Base-by-base conservation (phyloP, 495 filamentous ascomycete genomes). In the Hypoxylon perforatum region DNA sequence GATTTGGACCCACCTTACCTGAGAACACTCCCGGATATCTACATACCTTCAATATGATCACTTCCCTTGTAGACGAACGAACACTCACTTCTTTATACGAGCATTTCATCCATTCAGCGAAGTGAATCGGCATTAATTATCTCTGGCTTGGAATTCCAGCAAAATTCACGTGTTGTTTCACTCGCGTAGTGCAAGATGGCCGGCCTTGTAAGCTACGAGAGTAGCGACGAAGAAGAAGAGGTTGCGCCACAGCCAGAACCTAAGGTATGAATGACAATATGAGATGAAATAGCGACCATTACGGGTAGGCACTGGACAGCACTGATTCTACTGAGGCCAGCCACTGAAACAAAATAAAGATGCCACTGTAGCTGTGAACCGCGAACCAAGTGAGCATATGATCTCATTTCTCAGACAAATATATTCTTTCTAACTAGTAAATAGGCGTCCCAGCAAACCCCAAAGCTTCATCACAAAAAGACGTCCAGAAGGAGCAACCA, bases 181-280 rank as follows among this genome's bases (percentile, higher is more conserved):
- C 25, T 28, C 25, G 3, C 25, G 3, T 4, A 36, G 1, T 36
- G 17, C 5, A 53, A 42, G 48, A 93, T 93, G 91, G 82, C 84
- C 35, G 86, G 83, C 12, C 84, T 95, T 2, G 90, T 87, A 9
- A 81, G 77, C 46, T 95, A 95, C 75, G 88, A 85, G 23, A 93
- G 90, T 75, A 94, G 91, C 72, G 91, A 91, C 59, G 91, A 92
- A 45, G 91, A 92, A 36, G 87, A 89, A 36, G 79, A 81, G 51
- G 75, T 76, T 3, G 42, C 42, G 22, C 67, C 72, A 22, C 70
- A 74, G 33, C 57, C 64, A 8, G 38, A 65, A 63, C 14, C 39
- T 70, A 71, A 74, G 72, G 72, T 74, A 74, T 65, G 72, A 72
- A 67, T 67, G 66, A 74, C 25, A 69, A 63, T 48, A 68, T 51